Percentiles rank a stretch among this genome's conserved stretches.
Evolutionary conservation across 176 grass and related monocot genomes (phyloP).

Genomic region (Olyra latifolia): DNA sequence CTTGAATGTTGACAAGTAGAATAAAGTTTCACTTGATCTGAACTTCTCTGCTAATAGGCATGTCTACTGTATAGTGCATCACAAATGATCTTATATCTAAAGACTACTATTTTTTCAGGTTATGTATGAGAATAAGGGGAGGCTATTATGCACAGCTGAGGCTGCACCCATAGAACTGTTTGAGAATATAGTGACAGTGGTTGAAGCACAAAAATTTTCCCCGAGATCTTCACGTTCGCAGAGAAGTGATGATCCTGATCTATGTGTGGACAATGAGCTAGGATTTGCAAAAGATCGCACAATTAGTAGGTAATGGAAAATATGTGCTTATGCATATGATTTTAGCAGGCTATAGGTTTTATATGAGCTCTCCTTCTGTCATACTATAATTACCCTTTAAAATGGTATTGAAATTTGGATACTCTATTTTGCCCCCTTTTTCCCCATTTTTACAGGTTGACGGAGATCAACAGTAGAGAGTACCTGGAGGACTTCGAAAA

Average conservation of each 20-base stretch:
- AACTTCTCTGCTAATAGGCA: neutral
- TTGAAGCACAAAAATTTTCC: conserved; percentile 55
- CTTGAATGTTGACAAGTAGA: neutral
- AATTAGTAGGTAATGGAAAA: conserved; percentile 68
- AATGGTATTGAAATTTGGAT: neutral
- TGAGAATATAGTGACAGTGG: conserved; percentile 62
- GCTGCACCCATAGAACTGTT: conserved; percentile 68
- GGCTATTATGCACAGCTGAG: conserved; percentile 84
- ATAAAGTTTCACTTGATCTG: neutral
- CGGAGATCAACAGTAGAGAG: conserved; percentile 86
- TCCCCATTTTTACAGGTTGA: conserved; percentile 53
- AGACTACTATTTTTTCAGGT: conserved; percentile 48
- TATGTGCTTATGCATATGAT: neutral
- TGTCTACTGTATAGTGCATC: neutral
- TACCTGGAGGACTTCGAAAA: conserved; percentile 76
- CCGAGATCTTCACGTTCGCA: conserved; percentile 53
- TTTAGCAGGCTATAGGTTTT: neutral
- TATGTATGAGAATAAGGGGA: conserved; percentile 91
- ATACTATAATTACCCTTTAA: neutral
- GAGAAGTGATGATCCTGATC: conserved; percentile 73
- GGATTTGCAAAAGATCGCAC: conserved; percentile 96
- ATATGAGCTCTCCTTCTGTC: neutral
- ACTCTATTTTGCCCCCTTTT: neutral
- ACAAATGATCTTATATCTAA: conserved; percentile 8
- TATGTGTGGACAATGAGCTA: conserved; percentile 89